These are phyloP conservation scores for Tolypocladium ovalisporum DNA, from an alignment of 2,329 filamentous ascomycete species.

Conservation along the genomic window DNA sequence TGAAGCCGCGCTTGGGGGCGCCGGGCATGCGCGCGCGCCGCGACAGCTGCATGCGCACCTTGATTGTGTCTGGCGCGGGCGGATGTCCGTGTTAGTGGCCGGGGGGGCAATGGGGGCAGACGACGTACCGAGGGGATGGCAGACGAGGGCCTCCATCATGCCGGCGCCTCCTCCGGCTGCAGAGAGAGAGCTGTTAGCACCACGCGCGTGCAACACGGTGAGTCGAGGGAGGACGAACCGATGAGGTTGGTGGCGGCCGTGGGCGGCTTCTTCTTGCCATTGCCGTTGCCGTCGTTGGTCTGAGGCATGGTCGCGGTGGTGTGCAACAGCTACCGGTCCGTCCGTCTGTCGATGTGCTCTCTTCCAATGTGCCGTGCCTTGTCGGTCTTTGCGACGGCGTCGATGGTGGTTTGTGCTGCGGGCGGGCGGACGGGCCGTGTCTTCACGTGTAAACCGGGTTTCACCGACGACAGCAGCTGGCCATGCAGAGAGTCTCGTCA, in stretches of 20 bases:
- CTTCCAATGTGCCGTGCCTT: neutral
- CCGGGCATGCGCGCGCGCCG: slow-evolving; percentile 73
- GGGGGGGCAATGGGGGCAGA: neutral
- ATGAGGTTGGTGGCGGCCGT: slow-evolving; percentile 86
- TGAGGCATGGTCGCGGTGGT: slow-evolving; percentile 19
- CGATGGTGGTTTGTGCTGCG: too few relatives aligned
- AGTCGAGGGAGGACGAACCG: slow-evolving; percentile 39
- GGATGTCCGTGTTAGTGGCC: neutral
- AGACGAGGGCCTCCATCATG: slow-evolving; percentile 97
- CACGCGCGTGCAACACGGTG: neutral
- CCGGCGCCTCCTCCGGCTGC: slow-evolving; percentile 89
- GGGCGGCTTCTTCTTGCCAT: slow-evolving; percentile 57
- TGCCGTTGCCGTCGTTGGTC: slow-evolving; percentile 11
- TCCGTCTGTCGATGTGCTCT: neutral
- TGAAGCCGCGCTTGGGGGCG: slow-evolving; percentile 76
- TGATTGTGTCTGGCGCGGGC: slow-evolving; percentile 66
- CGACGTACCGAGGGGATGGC: slow-evolving; percentile 75
- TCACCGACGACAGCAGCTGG: neutral
- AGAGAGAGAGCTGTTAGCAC: slow-evolving; percentile 9
- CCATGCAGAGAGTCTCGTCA: neutral
- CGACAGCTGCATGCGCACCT: slow-evolving; percentile 98
- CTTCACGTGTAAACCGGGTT: neutral
- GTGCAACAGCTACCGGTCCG: neutral
- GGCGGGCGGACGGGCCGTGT: neutral
- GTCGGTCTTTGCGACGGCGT: neutral